Evolutionary conservation across 164 flowering plant species (phyloP), one percentile per base, ranked within the genome.

Genomic region (Santalum album): DNA sequence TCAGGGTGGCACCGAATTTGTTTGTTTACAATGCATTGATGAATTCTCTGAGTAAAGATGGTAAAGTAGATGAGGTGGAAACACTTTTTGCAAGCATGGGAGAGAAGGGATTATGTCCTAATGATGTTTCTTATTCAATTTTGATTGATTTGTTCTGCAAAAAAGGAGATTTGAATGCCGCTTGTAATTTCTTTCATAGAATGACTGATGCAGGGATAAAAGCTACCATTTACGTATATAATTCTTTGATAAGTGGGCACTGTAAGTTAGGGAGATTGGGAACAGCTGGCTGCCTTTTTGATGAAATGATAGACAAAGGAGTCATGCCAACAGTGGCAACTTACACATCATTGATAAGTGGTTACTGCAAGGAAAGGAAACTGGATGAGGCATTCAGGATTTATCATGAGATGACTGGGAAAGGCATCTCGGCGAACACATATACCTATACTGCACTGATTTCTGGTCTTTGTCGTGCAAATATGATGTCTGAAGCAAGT

Each of bases 1-100:
- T 75, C 38, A 79, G 84, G 7, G 64, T 68, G 6, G 45, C 68
- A 52, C 91, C 96, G 25, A 88, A 68, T 61, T 70, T 81, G 59
- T 78, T 80, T 74, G 85, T 77, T 21, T 91, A 79, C 60, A 91
- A 83, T 72, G 83, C 90, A 10, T 56, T 86, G 66, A 73, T 91
- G 21, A 82, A 79, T 67, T 78, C 86, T 38, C 64, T 91, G 36
- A 82, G 88, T 53, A 83, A 86, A 69, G 65, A 58, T 56, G 84
- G 82, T 25, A 82, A 74, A 58, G 53, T 63, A 36, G 76, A 84
- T 24, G 78, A 82, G 65, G 95, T 90, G 0, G 70, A 70, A 52
- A 66, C 51, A 18, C 81, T 88, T 52, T 84, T 75, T 65, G 27
- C 18, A 29, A 63, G 56, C 52, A 86, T 91, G 96, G 59, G 56